A percentile compares a stretch with the other conserved stretches of the same genome.
Conservation (phyloP, 306 rosid genomes). For the Heteromeles arbutifolia region DNA sequence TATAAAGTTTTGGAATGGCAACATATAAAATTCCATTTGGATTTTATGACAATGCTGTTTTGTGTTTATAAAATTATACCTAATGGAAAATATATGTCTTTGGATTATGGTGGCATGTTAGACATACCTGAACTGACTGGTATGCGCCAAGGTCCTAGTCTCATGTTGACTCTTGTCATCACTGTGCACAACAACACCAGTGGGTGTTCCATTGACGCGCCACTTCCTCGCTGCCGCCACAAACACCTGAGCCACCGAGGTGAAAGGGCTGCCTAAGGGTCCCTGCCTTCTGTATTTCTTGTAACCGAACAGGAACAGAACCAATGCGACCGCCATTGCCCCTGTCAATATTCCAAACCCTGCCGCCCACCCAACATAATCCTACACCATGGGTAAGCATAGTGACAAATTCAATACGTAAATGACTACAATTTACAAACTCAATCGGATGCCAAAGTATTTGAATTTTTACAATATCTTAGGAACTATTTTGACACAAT, state of each 20-base stretch:
- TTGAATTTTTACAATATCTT: background rate
- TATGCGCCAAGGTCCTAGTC: conserved; percentile 16
- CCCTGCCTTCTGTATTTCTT: conserved; percentile 40
- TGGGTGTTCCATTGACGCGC: background rate
- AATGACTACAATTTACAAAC: background rate
- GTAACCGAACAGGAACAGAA: conserved; percentile 42
- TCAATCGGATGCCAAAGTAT: background rate
- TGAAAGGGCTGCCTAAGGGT: conserved; percentile 59
- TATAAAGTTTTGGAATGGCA: no score
- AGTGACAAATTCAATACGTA: no score
- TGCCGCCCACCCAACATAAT: conserved; percentile 58
- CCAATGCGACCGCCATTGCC: conserved; percentile 45
- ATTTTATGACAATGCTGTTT: background rate
- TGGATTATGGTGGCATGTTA: background rate
- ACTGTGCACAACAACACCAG: background rate
- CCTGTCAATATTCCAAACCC: conserved; percentile 52
- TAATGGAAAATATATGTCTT: background rate
- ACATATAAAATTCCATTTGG: background rate
- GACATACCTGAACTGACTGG: conserved; percentile 40
- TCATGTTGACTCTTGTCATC: background rate
- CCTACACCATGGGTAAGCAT: conserved; percentile 18
- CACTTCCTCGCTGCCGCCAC: conserved; percentile 30
- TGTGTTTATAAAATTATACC: background rate
- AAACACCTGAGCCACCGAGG: conserved; percentile 53
- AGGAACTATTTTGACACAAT: background rate